Conservation (phyloP, 1,284 basidiomycete species). For the Cystobasidium slooffiae region DNA sequence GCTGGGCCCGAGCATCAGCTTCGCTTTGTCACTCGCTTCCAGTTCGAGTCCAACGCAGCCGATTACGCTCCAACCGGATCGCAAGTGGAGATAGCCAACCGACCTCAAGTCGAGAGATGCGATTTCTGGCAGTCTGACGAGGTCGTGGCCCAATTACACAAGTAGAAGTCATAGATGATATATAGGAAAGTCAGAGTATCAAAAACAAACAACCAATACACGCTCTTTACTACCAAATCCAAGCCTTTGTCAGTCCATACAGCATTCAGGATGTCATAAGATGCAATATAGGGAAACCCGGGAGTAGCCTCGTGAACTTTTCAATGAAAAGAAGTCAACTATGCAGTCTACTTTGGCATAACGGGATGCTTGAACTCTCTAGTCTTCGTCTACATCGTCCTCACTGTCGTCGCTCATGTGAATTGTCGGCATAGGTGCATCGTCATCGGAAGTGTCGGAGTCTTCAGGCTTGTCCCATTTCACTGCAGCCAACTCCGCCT, state of each 20-base stretch:
- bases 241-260: too few species aligned
- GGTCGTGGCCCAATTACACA: slow-evolving; percentile 35
- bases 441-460: slow-evolving; percentile 30
- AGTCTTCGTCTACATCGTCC: slow-evolving; percentile 2
- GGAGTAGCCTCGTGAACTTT: too few species aligned
- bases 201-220: neutral
- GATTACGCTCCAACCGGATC: slow-evolving; percentile 42
- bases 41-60: slow-evolving; percentile 42
- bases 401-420: slow-evolving; percentile 34
- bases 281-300: too few species aligned
- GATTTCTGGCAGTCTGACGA: slow-evolving; percentile 38
- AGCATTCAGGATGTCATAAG: too few species aligned
- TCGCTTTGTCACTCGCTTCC: slow-evolving; percentile 42
- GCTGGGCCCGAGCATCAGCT: slow-evolving; percentile 37
- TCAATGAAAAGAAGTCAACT: too few species aligned
- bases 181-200: neutral
- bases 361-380: neutral
- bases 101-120: slow-evolving; percentile 39
- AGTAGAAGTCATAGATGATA: neutral
- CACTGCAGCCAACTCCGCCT: slow-evolving; percentile 10
- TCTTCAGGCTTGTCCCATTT: slow-evolving; percentile 12
- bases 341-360: neutral
- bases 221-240: neutral
- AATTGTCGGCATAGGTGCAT: slow-evolving; percentile 41
- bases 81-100: slow-evolving; percentile 34